Evolutionary conservation across 1,284 basidiomycete species (phyloP).

Genomic region (Blastosporella zonata): DNA sequence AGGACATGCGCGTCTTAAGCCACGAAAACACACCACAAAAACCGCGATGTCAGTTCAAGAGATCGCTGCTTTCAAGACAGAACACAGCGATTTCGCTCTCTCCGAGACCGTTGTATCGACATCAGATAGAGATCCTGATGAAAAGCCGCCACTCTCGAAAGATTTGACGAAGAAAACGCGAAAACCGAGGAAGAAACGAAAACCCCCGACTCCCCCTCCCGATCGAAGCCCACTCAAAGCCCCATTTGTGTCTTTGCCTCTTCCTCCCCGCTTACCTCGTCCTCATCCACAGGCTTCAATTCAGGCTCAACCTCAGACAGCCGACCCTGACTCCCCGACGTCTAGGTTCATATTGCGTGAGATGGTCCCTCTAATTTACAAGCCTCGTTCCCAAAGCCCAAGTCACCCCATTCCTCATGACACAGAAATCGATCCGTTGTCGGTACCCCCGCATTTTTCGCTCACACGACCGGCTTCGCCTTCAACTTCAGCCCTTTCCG

Average conservation of each 20-base stretch:
- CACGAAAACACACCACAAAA: background rate
- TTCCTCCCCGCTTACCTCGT: background rate
- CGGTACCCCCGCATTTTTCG: no score
- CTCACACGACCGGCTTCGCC: no score
- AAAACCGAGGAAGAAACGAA: slow-evolving; percentile 6
- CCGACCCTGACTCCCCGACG: slow-evolving; percentile 1
- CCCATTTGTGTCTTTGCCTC: slow-evolving; percentile 9
- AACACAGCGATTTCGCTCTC: slow-evolving; percentile 8
- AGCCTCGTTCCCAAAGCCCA: background rate
- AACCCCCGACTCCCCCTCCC: background rate
- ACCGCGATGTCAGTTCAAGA: slow-evolving; percentile 14
- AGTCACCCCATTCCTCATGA: background rate
- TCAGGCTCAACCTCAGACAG: slow-evolving; percentile 5
- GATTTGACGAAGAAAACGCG: background rate
- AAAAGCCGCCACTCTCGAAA: slow-evolving; percentile 1
- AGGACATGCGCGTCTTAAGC: background rate
- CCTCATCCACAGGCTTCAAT: background rate
- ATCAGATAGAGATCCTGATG: slow-evolving; percentile 1
- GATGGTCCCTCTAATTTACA: slow-evolving; percentile 14
- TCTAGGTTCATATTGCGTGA: slow-evolving; percentile 15
- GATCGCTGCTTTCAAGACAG: slow-evolving; percentile 19
- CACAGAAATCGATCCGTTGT: background rate
- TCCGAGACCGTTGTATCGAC: background rate
- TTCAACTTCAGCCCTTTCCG: no score
- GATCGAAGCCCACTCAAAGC: slow-evolving; percentile 7